Evolutionary conservation across 164 flowering plant species (phyloP), one percentile per base, ranked within the genome.

Genomic region (Taxillus chinensis): DNA sequence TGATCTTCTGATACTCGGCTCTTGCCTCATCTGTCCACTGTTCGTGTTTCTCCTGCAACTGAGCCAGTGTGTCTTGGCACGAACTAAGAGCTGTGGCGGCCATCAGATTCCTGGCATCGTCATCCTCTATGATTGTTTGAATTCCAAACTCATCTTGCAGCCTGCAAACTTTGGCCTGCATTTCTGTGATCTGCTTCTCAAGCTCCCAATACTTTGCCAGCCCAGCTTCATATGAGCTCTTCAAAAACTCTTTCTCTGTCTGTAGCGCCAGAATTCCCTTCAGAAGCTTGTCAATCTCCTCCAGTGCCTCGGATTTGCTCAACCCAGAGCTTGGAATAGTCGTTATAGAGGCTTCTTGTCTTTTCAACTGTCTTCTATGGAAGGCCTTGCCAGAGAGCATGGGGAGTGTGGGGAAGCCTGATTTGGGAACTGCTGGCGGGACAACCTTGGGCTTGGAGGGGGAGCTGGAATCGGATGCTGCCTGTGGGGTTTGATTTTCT

Each of bases 161-260:
- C 63, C 64, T 50, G 65, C 76, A 69, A 45, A 87, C 82, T 39
- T 61, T 73, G 1, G 55, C 75, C 61, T 91, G 95, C 79, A 74
- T 74, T 41, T 82, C 90, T 13, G 64, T 71, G n/a, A 89, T 73
- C 76, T 63, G 71, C 42, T 73, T 68, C 53, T 92, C 98, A 16
- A 92, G 79, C 7, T 83, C 89, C 81, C 84, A 78, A 60, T 73
- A 83, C 73, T 76, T 89, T 8, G 80, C 77, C 12, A 73, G 57
- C 53, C 77, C 81, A 27, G 41, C 70, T 57, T 87, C 89, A 14
- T 79, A 85, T 5, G 82, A 66, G 70, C 85, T 80, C 70, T 78
- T 86, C 15, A 86, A 65, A 46, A 87, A 87, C 74, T 92, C 98
- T 79, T 80, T 86, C 64, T 87, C 96, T 0, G 96, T 92, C 60